Percentiles rank a stretch among this genome's conserved stretches.
These are phyloP conservation scores for Kodamaea neixiangensis DNA, from an alignment of 805 yeast species.

Conservation along the genomic window DNA sequence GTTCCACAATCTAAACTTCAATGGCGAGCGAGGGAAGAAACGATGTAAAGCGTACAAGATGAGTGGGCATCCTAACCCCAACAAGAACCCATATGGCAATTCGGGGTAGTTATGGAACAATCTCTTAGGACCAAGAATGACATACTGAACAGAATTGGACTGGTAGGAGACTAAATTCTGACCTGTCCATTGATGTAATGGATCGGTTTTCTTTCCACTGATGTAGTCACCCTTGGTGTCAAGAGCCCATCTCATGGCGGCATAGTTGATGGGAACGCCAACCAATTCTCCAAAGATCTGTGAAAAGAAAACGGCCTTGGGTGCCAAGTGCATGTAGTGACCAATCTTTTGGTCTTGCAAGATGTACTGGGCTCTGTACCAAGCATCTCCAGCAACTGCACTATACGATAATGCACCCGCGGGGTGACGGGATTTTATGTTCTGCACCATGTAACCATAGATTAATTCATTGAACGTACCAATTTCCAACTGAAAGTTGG, in stretches of 20 bases:
- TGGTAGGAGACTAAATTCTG: constrained; percentile 23
- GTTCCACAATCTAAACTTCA: constrained; percentile 25
- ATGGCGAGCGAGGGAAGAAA: constrained; percentile 18
- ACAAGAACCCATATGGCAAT: constrained; percentile 25
- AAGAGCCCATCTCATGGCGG: constrained; percentile 26
- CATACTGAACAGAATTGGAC: constrained; percentile 27
- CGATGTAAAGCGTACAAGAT: constrained; percentile 17
- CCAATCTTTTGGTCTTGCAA: constrained; percentile 27
- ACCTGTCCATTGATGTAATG: constrained; percentile 30
- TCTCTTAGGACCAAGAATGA: constrained; percentile 24
- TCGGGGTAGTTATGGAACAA: constrained; percentile 23
- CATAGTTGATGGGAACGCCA: constrained; percentile 27
- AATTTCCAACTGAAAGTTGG: constrained; percentile 29
- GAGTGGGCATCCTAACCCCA: constrained; percentile 23
- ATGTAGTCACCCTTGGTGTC: constrained; percentile 21
- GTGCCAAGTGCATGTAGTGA: constrained; percentile 28
- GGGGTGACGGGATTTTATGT: constrained; percentile 18
- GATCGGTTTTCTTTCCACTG: constrained; percentile 22
- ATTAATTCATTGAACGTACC: constrained; percentile 28
- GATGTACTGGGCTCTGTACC: constrained; percentile 28
- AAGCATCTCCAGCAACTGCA: constrained; percentile 27
- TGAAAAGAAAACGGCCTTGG: constrained; percentile 23
- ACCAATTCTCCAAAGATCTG: constrained; percentile 27
- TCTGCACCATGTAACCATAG: constrained; percentile 22
- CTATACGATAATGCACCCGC: constrained; percentile 28